Base-by-base conservation (phyloP, 192 early-diverging fungal genomes). In the Mycoemilia scoparia region DNA sequence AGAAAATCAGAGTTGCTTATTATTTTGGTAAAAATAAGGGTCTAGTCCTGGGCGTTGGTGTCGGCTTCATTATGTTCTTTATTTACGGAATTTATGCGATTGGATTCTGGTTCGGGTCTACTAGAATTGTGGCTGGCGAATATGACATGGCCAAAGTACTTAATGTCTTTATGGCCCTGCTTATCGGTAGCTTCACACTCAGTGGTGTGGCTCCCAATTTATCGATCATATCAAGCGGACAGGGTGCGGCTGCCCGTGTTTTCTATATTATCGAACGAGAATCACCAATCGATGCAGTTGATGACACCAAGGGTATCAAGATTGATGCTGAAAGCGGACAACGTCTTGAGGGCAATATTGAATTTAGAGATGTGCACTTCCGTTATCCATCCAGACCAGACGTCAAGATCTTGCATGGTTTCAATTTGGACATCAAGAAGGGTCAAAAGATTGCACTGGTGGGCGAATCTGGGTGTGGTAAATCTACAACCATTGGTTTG, bases 391-490 rank as follows among this genome's bases (percentile, higher is more conserved):
- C 70, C 15, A 75, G 83, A 7, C 77, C 80, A 3, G 80, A 83
- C 39, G 76, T 91, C 1, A 59, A 60, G 1, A 73, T 96, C 26
- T 61, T 96, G 36, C 71, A 81, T 34, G 64, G 75, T 36, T 66
- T 92, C 39, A 67, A 47, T 38, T 52, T 95, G 17, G 71, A 59
- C n/a, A 71, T 88, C 39, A 46, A 60, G 31, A 61, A 79, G 11
- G 87, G 90, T 13, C 60, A 73, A 41, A 85, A 79, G 14, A 69
- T 87, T n/a, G 88, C 86, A 9, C 67, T 93, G 29, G 89, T 90
- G 7, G 89, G 89, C 32, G 64, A 63, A 32, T 84, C 80, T 16
- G 91, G 91, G 29, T 74, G 67, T 28, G 82, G 82, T 27, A 89
- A 90, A 52, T 79, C 75, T 14, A 95, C 87, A 5, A 81, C 73